Evolutionary conservation across 352 stramenopile species (phyloP).

Genomic region (Phytophthora colocasiae): DNA sequence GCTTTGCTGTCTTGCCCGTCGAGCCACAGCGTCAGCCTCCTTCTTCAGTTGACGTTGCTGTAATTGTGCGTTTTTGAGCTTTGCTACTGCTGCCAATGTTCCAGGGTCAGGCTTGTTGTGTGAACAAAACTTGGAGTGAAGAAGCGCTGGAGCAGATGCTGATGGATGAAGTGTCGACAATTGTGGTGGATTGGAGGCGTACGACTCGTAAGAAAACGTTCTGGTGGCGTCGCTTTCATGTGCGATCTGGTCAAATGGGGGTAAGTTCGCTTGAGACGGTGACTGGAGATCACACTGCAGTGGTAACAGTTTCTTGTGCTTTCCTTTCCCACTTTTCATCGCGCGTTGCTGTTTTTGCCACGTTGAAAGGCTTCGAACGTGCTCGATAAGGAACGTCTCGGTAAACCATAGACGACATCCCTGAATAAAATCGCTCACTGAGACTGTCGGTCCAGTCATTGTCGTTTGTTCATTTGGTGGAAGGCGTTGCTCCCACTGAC

Average conservation of each 20-base stretch:
- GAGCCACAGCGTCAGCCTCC: constrained; percentile 33
- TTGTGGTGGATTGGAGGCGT: constrained; percentile 36
- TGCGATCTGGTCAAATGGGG: constrained; percentile 52
- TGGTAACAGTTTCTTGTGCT: constrained; percentile 23
- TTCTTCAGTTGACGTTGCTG: constrained; percentile 40
- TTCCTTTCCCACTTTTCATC: constrained; percentile 22
- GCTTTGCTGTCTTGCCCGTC: constrained; percentile 47
- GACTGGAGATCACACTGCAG: constrained; percentile 20
- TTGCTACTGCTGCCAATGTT: constrained; percentile 31
- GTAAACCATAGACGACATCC: constrained; percentile 63
- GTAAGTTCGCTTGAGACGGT: constrained; percentile 26
- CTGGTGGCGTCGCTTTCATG: constrained; percentile 46
- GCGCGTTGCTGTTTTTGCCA: constrained; percentile 36
- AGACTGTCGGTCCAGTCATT: constrained; percentile 23
- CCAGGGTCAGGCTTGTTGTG: constrained; percentile 27
- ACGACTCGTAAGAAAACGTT: constrained; percentile 60
- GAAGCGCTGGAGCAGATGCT: constrained; percentile 34
- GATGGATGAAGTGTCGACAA: constrained; percentile 13
- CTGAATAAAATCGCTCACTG: constrained; percentile 53
- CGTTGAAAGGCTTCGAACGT: constrained; percentile 27
- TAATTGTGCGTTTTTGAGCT: constrained; percentile 43
- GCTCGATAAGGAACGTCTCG: constrained; percentile 51
- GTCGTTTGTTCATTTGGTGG: constrained; percentile 10
- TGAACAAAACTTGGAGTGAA: constrained; percentile 34
- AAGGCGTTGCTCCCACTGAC: constrained; percentile 68